Percentiles rank a stretch among this genome's conserved stretches.
Evolutionary conservation across 2,329 filamentous ascomycete genomes (phyloP).

Genomic region (Intubia oerlemansii): DNA sequence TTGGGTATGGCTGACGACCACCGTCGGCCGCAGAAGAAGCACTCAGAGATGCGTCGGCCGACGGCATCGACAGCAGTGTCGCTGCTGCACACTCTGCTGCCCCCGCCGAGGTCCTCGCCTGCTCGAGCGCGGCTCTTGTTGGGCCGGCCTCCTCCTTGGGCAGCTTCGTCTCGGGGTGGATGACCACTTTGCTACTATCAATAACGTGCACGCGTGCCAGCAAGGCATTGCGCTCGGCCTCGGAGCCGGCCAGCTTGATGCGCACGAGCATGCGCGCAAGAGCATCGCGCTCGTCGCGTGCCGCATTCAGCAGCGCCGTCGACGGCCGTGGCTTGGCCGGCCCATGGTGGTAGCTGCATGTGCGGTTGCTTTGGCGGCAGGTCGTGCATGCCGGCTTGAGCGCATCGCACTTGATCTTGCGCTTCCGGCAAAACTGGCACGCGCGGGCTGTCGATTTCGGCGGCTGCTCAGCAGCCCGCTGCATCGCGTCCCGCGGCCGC

Average conservation of each 20-base stretch:
- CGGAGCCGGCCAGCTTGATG: slow-evolving; percentile 1
- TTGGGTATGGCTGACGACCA: too few relatives aligned
- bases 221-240: slow-evolving; percentile 1
- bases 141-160: background rate
- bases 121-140: background rate
- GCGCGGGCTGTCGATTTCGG: slow-evolving; percentile 2
- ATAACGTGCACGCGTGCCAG: slow-evolving; percentile 1
- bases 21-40: too few relatives aligned
- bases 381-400: slow-evolving; percentile 4
- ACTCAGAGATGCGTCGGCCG: too few relatives aligned
- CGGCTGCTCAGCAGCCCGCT: too few relatives aligned
- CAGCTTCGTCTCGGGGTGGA: too few relatives aligned
- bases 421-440: slow-evolving; percentile 4
- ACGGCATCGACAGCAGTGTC: too few relatives aligned
- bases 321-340: slow-evolving; percentile 4
- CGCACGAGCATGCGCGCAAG: slow-evolving; percentile 3
- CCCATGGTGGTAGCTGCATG: slow-evolving; percentile 3
- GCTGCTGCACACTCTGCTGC: too few relatives aligned
- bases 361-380: slow-evolving; percentile 3
- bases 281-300: slow-evolving; percentile 1
- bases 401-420: slow-evolving; percentile 5
- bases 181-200: too few relatives aligned
- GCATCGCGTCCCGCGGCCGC: background rate
- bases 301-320: slow-evolving; percentile 3
- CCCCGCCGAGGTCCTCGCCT: background rate